Evolutionary conservation across 169 alveolate species (phyloP).

Genomic region (Toxoplasma gondii): DNA sequence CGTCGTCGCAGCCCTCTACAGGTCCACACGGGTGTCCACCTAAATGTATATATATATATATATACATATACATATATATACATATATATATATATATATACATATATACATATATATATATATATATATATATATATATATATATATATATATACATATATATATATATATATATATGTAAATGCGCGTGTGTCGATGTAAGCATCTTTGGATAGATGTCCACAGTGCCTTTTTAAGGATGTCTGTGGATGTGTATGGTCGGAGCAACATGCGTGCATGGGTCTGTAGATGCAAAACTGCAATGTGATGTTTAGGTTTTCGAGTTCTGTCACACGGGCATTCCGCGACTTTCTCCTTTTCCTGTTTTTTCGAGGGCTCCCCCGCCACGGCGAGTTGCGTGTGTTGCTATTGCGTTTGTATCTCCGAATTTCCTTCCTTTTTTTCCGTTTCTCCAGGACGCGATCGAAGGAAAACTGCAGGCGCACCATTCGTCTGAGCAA

Average conservation of each 20-base stretch:
- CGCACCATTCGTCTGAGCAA: slow-evolving; percentile 79
- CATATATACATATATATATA: background rate
- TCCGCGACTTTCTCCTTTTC: background rate
- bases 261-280: no score
- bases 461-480: slow-evolving; percentile 78
- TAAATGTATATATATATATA: background rate
- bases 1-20: background rate
- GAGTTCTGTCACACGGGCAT: background rate
- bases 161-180: slow-evolving; percentile 3
- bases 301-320: no score
- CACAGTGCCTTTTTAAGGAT: background rate
- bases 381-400: no score
- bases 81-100: background rate
- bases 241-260: no score
- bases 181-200: background rate
- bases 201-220: background rate
- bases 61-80: background rate
- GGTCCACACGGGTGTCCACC: background rate
- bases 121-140: background rate
- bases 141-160: background rate
- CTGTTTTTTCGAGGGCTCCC: background rate
- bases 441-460: slow-evolving; percentile 68
- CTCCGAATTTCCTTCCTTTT: background rate
- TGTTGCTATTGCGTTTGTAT: background rate
- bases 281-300: background rate